Evolutionary conservation across 345 rosid species (phyloP).

Genomic region (Zanthoxylum bungeanum): DNA sequence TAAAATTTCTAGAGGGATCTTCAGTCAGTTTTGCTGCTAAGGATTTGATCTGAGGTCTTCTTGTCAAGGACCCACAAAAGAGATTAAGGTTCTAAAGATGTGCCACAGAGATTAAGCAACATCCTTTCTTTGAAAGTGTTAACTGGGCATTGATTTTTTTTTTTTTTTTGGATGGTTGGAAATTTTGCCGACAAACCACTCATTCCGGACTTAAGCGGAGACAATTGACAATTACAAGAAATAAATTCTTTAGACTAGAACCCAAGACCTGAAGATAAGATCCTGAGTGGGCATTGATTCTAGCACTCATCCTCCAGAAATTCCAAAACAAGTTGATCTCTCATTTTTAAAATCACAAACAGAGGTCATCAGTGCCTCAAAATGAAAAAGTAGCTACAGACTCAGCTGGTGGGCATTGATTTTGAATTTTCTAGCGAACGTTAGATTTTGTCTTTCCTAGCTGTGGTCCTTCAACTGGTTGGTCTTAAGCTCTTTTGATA

Average conservation of each 20-base stretch:
- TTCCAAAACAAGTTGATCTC: conserved; percentile 63
- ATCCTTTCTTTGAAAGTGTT: conserved; percentile 62
- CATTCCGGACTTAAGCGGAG: too few species aligned
- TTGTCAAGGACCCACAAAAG: conserved; percentile 71
- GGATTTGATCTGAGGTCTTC: conserved; percentile 70
- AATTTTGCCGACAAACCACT: too few species aligned
- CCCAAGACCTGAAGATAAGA: too few species aligned
- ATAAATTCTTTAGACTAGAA: too few species aligned
- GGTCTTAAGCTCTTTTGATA: conserved; percentile 16
- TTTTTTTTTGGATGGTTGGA: too few species aligned
- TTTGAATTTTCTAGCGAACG: conserved; percentile 59
- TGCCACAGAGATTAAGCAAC: conserved; percentile 80
- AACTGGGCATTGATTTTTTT: conserved; percentile 84
- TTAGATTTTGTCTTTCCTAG: conserved; percentile 1
- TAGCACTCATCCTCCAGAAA: conserved; percentile 65
- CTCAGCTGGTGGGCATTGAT: conserved; percentile 67
- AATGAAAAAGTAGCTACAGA: conserved; percentile 47
- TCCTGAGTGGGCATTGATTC: too few species aligned
- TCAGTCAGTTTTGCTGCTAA: conserved; percentile 59
- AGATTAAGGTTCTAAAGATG: conserved; percentile 72
- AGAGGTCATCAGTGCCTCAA: conserved; percentile 42
- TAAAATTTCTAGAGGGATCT: conserved; percentile 62
- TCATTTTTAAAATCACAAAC: conserved; percentile 31
- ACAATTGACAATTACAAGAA: too few species aligned
- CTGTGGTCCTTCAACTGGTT: conserved; percentile 15